Evolutionary conservation across 2,329 filamentous ascomycete genomes (phyloP).

Genomic region (Dactylellina haptotyla): DNA sequence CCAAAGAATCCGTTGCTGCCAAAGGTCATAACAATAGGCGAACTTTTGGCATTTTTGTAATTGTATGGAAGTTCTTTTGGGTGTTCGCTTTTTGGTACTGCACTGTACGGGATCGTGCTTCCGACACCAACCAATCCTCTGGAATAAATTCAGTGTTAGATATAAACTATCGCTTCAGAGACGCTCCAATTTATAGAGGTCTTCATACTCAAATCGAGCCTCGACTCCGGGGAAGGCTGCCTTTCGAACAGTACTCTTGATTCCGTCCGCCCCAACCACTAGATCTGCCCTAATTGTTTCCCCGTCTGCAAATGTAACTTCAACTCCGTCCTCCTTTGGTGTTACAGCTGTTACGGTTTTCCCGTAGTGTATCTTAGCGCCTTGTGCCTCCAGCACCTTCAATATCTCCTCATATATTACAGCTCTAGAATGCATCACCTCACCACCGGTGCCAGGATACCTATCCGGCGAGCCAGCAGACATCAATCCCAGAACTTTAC

Average conservation of each 20-base stretch:
- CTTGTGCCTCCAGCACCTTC: slow-evolving; percentile 35
- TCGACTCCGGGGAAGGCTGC: slow-evolving; percentile 41
- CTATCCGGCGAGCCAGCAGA: slow-evolving; percentile 40
- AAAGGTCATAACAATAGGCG: slow-evolving; percentile 48
- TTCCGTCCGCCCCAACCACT: slow-evolving; percentile 49
- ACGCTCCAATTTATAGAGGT: background rate
- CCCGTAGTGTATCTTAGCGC: slow-evolving; percentile 41
- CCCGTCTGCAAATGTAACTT: slow-evolving; percentile 39
- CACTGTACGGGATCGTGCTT: slow-evolving; percentile 23
- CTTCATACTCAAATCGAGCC: slow-evolving; percentile 40
- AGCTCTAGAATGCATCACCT: slow-evolving; percentile 46
- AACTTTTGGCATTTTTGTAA: slow-evolving; percentile 44
- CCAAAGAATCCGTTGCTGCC: slow-evolving; percentile 50
- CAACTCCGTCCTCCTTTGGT: slow-evolving; percentile 23
- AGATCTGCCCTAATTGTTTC: slow-evolving; percentile 35
- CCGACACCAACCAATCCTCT: slow-evolving; percentile 47
- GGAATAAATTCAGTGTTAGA: background rate
- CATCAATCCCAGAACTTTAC: slow-evolving; percentile 48
- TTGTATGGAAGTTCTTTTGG: slow-evolving; percentile 46
- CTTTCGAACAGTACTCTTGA: slow-evolving; percentile 43
- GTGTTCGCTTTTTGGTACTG: slow-evolving; percentile 41
- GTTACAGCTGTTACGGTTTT: slow-evolving; percentile 33
- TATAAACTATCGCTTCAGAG: background rate
- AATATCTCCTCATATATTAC: slow-evolving; percentile 49
- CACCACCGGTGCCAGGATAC: slow-evolving; percentile 45